These are phyloP conservation scores for Rhododendron ferrugineum DNA, from an alignment of 148 eudicot genomes.

Conservation along the genomic window DNA sequence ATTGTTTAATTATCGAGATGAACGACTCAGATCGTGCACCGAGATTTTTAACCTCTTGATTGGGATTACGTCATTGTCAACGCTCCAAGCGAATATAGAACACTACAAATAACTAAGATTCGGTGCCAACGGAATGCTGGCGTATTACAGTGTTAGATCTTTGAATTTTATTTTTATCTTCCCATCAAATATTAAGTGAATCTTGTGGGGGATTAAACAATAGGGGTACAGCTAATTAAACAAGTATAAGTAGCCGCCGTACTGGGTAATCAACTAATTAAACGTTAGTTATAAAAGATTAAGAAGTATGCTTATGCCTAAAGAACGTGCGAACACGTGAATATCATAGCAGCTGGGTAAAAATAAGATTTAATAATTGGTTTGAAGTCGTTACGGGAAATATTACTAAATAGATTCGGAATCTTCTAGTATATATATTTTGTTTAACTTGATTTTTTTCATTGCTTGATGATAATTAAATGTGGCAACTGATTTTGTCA, in stretches of 20 bases:
- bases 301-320: not conserved
- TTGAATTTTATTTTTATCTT: not conserved
- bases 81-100: not conserved
- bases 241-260: not conserved
- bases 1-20: not conserved
- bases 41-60: no score
- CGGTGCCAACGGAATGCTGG: not conserved
- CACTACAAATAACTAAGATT: not conserved
- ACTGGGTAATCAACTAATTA: not conserved
- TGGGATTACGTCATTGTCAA: not conserved
- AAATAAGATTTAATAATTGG: not conserved
- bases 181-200: not conserved
- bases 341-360: not conserved
- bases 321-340: not conserved
- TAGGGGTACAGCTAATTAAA: not conserved
- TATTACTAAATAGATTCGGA: not conserved
- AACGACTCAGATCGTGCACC: not conserved
- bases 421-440: not conserved
- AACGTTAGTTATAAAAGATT: not conserved
- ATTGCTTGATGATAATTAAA: not conserved
- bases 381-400: not conserved
- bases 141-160: not conserved
- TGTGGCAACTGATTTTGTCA: no score
- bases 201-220: not conserved
- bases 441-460: no score